Evolutionary conservation across 2,329 filamentous ascomycete species (phyloP), one percentile per base, ranked within the genome.

Genomic region (Lithohypha guttulata): DNA sequence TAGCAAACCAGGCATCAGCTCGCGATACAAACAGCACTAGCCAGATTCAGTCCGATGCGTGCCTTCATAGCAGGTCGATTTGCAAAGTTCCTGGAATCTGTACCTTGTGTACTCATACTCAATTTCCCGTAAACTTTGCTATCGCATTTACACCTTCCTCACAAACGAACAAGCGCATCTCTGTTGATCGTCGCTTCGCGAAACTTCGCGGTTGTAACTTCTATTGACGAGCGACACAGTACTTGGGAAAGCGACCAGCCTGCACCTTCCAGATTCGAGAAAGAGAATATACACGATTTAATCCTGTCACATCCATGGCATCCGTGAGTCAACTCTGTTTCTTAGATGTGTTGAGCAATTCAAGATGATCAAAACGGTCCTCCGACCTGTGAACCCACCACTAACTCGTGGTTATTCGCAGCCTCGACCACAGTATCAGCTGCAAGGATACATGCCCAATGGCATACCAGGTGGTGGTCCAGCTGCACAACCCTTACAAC

Each of bases 401-500:
- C 49, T 51, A 35, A 50, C 41, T 21, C 31, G 41, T 30, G n/a
- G 11, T 39, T 34, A 21, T 26, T 42, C 21, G 28, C 49, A 53
- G 49, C 47, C 47, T 42, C 47, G 48, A 38, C 49, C 50, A 36
- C 50, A 51, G 36, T 53, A 49, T 41, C 49, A 49, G 13, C 47
- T 44, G 41, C 49, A 46, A 50, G 48, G 48, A 9, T 59, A 61
- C 48, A 59, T 69, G 42, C 57, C 64, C 13, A 69, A 69, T 57
- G 66, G 66, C 51, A 56, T 58, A 31, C 51, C 56, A 46, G 61
- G 58, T 43, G 61, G 61, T 42, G 60, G 62, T 20, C 63, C 64
- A 43, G 64, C 63, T 47, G 64, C 64, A 44, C 59, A 63, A 42
- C 62, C 64, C 51, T 61, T 68, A 43, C 60, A 68, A 29, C 65